Evolutionary conservation across 140 eudicot species (phyloP).

Genomic region (Anethum foeniculum): DNA sequence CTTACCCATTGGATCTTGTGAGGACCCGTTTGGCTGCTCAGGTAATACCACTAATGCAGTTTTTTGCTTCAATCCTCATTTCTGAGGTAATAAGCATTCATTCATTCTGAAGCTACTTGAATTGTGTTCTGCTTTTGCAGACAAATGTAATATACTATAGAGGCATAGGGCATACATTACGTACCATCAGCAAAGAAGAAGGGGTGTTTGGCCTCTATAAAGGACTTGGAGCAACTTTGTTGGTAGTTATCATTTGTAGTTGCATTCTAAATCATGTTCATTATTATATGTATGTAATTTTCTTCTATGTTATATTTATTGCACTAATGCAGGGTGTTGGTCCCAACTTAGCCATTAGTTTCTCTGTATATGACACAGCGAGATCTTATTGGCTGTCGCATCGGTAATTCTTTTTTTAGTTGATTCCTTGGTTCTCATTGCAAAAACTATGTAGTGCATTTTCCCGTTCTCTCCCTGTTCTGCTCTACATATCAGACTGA

Average conservation of each 20-base stretch:
- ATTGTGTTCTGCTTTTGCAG: slow-evolving; percentile 34
- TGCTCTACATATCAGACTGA: too few species aligned
- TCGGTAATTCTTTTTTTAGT: slow-evolving; percentile 32
- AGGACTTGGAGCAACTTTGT: slow-evolving; percentile 84
- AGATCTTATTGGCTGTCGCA: slow-evolving; percentile 68
- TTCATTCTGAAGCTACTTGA: background rate
- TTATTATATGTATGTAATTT: background rate
- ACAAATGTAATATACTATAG: slow-evolving; percentile 65
- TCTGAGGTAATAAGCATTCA: background rate
- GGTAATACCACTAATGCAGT: slow-evolving; percentile 29
- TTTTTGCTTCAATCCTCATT: slow-evolving; percentile 1
- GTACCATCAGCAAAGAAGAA: slow-evolving; percentile 74
- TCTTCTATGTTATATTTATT: background rate
- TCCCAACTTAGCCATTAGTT: slow-evolving; percentile 89
- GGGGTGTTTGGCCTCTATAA: slow-evolving; percentile 78
- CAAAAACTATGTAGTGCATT: background rate
- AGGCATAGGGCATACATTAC: slow-evolving; percentile 77
- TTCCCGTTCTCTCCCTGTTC: background rate
- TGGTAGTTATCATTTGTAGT: slow-evolving; percentile 43
- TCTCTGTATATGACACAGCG: slow-evolving; percentile 71
- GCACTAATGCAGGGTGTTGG: too few species aligned
- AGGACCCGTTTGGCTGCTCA: slow-evolving; percentile 94
- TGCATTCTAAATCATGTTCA: slow-evolving; percentile 6
- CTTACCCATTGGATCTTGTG: slow-evolving; percentile 88
- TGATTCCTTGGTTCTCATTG: background rate